phyloP scores from a whole-genome alignment of 1,284 basidiomycete genomes.

The Wolfiporia cocos region DNA sequence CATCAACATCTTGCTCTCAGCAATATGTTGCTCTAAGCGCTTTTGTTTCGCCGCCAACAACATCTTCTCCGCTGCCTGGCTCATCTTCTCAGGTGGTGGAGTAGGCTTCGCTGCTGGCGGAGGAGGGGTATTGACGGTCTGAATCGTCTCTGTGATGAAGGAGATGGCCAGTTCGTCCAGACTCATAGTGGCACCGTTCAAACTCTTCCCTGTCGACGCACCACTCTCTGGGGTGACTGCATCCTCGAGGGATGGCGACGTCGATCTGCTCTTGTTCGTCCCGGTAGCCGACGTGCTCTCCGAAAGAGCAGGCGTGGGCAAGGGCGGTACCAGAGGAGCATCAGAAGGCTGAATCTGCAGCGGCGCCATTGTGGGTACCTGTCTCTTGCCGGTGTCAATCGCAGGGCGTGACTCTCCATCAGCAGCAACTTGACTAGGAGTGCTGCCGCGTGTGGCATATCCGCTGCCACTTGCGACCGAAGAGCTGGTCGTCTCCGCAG shows the following conservation, averaged over 20 bases:
- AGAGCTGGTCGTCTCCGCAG: no score
- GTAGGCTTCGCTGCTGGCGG: not conserved
- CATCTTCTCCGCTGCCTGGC: conserved; percentile 12
- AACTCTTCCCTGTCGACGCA: not conserved
- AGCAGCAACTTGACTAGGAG: no score
- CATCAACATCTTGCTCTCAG: conserved; percentile 66
- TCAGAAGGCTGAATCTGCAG: not conserved
- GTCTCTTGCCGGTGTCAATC: not conserved
- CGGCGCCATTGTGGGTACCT: not conserved
- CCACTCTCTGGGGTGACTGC: not conserved
- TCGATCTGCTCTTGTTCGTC: not conserved
- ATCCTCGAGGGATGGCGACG: not conserved
- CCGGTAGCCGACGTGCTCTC: not conserved
- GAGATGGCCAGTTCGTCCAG: conserved; percentile 8
- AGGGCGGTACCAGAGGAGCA: not conserved
- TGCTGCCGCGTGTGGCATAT: no score
- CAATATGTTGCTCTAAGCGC: conserved; percentile 57
- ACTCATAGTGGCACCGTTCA: not conserved
- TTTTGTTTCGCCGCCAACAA: conserved; percentile 42
- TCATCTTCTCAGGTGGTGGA: not conserved
- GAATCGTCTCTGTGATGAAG: conserved; percentile 38
- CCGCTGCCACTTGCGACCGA: no score
- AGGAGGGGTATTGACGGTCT: conserved; percentile 21
- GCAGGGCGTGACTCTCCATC: no score
- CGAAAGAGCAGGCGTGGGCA: not conserved